Percentiles rank a stretch among this genome's conserved stretches.
Conservation (phyloP, 441 rosid species). For the Manihot esculenta region DNA sequence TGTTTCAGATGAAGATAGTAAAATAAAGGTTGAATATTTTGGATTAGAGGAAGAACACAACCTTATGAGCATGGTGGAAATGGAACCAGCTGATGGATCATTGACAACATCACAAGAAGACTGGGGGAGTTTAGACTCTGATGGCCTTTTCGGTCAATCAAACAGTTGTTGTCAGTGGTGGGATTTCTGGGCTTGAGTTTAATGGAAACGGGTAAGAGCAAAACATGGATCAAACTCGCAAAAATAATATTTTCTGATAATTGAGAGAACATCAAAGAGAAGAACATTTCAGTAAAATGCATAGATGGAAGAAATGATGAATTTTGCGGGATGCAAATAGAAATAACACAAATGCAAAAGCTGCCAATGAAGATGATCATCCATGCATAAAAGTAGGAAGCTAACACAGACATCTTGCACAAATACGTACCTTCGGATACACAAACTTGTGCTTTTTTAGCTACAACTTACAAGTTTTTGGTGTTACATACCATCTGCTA, state of each 20-base stretch:
- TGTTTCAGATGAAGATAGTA: constrained; percentile 44
- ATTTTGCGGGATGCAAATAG: not conserved
- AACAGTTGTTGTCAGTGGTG: constrained; percentile 61
- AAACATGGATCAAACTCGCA: too few relatives aligned
- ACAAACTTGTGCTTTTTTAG: too few relatives aligned
- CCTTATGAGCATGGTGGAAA: constrained; percentile 54
- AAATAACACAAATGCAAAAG: too few relatives aligned
- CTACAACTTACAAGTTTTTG: too few relatives aligned
- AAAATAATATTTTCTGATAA: too few relatives aligned
- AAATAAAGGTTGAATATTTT: constrained; percentile 54
- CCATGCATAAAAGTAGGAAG: not conserved
- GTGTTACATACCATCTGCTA: too few relatives aligned
- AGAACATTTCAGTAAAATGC: not conserved
- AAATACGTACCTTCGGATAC: not conserved
- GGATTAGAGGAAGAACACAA: constrained; percentile 58
- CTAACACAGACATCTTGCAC: not conserved
- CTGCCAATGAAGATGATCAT: not conserved
- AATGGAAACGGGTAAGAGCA: not conserved
- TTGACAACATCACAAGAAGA: constrained; percentile 65
- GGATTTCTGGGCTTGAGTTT: constrained; percentile 61
- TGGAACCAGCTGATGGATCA: constrained; percentile 62
- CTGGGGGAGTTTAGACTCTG: constrained; percentile 64
- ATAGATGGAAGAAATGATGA: constrained; percentile 1
- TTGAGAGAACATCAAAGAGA: too few relatives aligned
- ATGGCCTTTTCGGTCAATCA: constrained; percentile 55